phyloP scores from a whole-genome alignment of 2,329 filamentous ascomycete genomes.

The Colletotrichum phormii region DNA sequence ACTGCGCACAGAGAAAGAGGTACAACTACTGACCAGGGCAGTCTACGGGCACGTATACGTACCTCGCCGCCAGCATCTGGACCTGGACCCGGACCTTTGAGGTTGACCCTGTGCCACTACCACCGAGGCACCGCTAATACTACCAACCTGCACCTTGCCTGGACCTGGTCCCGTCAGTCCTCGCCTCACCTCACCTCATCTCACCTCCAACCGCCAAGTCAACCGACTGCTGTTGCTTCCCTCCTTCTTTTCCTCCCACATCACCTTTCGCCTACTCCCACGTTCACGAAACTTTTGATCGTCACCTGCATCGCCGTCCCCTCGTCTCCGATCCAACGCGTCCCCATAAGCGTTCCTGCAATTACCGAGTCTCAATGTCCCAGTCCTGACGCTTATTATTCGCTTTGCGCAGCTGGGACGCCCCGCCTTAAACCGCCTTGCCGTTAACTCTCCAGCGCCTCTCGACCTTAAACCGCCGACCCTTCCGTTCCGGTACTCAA shows the following conservation, averaged over 20 bases:
- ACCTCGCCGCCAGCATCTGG: background rate
- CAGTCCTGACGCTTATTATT: conserved; percentile 26
- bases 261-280: background rate
- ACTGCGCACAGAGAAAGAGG: background rate
- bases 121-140: background rate
- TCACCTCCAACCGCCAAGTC: background rate
- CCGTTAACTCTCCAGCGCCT: conserved; percentile 5
- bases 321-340: background rate
- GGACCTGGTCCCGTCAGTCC: conserved; percentile 3
- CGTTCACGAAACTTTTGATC: background rate
- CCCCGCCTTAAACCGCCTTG: conserved; percentile 26
- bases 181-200: conserved; percentile 14
- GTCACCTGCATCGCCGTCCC: background rate
- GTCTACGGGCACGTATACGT: background rate
- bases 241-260: background rate
- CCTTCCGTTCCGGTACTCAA: conserved; percentile 8
- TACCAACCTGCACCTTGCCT: conserved; percentile 8
- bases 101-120: background rate
- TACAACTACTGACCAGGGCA: background rate
- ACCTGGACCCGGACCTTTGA: conserved; percentile 11
- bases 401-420: conserved; percentile 33
- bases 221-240: background rate
- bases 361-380: conserved; percentile 24
- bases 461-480: conserved; percentile 17
- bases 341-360: background rate